Conservation (phyloP, 805 yeast genomes). For the Pichia gijzeniarum region DNA sequence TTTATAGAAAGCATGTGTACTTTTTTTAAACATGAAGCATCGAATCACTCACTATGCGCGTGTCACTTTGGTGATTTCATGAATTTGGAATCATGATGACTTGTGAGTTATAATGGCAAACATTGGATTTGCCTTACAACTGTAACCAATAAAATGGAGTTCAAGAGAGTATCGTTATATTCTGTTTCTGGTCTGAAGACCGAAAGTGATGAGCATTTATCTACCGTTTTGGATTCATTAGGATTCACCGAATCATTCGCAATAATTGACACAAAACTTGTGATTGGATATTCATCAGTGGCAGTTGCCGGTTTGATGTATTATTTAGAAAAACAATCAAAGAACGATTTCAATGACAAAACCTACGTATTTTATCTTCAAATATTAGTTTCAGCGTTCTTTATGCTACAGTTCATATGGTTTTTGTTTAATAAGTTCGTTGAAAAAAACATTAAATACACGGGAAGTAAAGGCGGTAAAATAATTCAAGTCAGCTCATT, state of each 20-base stretch:
- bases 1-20: neutral
- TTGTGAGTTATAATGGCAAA: no score
- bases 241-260: conserved; percentile 44
- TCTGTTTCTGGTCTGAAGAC: conserved; percentile 43
- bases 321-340: conserved; percentile 41
- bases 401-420: conserved; percentile 31
- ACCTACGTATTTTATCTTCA: conserved; percentile 31
- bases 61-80: no score
- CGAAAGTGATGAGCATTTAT: conserved; percentile 44
- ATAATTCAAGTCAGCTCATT: conserved; percentile 35
- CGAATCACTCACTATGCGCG: no score
- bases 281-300: conserved; percentile 43
- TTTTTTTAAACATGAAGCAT: no score
- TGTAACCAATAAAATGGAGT: conserved; percentile 8
- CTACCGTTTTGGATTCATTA: conserved; percentile 34
- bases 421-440: conserved; percentile 29
- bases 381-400: conserved; percentile 34
- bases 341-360: conserved; percentile 36
- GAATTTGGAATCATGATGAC: no score
- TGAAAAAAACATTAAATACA: conserved; percentile 41
- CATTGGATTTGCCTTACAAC: no score
- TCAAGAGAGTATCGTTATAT: conserved; percentile 30
- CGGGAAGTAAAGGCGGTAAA: conserved; percentile 34
- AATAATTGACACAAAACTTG: conserved; percentile 41
- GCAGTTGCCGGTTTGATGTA: conserved; percentile 40